A percentile compares a stretch with the other conserved stretches of the same genome.
Conservation (phyloP, 208 protist genomes). For the Polymyxa betae region DNA sequence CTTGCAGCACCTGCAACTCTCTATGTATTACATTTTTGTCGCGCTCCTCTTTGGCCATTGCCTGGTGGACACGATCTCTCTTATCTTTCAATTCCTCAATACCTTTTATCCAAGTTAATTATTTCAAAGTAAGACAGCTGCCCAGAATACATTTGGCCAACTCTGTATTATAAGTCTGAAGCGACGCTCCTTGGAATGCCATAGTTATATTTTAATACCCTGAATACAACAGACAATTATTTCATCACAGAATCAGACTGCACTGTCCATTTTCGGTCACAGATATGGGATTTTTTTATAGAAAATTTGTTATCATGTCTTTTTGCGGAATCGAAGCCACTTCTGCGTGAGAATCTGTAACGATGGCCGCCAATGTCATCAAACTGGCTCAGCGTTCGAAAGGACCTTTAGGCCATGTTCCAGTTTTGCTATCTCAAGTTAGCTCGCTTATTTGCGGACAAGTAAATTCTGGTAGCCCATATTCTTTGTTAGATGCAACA, state of each 20-base stretch:
- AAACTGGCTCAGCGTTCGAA: too few relatives aligned
- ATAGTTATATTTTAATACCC: too few relatives aligned
- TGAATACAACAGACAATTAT: too few relatives aligned
- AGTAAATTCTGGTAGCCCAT: neutral
- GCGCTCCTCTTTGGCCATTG: conserved; percentile 43
- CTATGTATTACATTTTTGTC: conserved; percentile 10
- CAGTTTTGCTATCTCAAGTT: neutral
- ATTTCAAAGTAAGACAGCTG: neutral
- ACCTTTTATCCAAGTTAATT: conserved; percentile 34
- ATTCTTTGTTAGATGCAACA: conserved; percentile 12
- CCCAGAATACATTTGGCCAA: conserved; percentile 53
- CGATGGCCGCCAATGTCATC: too few relatives aligned
- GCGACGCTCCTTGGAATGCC: neutral
- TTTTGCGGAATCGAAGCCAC: too few relatives aligned
- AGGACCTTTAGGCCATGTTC: neutral
- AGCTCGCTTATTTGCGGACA: neutral
- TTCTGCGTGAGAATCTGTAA: too few relatives aligned
- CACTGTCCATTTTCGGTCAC: too few relatives aligned
- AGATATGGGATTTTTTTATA: too few relatives aligned
- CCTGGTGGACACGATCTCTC: neutral
- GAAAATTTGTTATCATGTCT: too few relatives aligned
- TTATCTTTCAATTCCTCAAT: conserved; percentile 51
- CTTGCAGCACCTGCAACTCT: conserved; percentile 30
- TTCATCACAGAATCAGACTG: too few relatives aligned
- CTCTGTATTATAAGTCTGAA: conserved; percentile 56